Evolutionary conservation across 805 yeast species (phyloP).

Genomic region (Kockiozyma suomiensis): DNA sequence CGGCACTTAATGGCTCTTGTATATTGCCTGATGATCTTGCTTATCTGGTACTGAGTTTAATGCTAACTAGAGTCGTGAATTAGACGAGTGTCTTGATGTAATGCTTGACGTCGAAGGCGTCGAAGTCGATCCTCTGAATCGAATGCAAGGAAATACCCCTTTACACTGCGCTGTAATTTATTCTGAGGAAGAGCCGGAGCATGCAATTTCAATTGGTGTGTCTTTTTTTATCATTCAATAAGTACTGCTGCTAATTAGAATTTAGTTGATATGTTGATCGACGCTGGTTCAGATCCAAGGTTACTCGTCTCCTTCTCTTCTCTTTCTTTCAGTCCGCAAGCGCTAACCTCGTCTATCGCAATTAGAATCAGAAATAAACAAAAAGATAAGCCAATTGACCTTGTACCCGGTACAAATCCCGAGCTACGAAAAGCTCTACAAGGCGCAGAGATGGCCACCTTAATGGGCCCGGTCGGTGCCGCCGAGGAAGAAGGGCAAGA

Average conservation of each 20-base stretch:
- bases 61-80: background rate
- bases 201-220: conserved; percentile 65
- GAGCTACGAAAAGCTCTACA: conserved; percentile 66
- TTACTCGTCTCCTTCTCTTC: too few relatives aligned
- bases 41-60: background rate
- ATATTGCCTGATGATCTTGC: too few relatives aligned
- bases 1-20: conserved; percentile 76
- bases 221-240: too few relatives aligned
- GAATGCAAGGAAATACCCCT: conserved; percentile 81
- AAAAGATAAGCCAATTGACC: conserved; percentile 75
- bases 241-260: background rate
- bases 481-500: conserved; percentile 29
- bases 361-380: conserved; percentile 55
- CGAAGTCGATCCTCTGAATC: conserved; percentile 79
- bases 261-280: conserved; percentile 70
- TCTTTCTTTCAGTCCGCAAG: too few relatives aligned
- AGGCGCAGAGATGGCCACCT: conserved; percentile 75
- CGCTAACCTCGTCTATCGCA: too few relatives aligned
- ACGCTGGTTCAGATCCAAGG: conserved; percentile 86
- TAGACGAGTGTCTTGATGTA: conserved; percentile 74
- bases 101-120: conserved; percentile 86
- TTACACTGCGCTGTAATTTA: conserved; percentile 82
- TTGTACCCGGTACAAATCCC: conserved; percentile 58
- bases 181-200: conserved; percentile 78
- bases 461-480: conserved; percentile 35